Conservation (phyloP, 441 rosid genomes). For the Pelargonium citronellum region DNA sequence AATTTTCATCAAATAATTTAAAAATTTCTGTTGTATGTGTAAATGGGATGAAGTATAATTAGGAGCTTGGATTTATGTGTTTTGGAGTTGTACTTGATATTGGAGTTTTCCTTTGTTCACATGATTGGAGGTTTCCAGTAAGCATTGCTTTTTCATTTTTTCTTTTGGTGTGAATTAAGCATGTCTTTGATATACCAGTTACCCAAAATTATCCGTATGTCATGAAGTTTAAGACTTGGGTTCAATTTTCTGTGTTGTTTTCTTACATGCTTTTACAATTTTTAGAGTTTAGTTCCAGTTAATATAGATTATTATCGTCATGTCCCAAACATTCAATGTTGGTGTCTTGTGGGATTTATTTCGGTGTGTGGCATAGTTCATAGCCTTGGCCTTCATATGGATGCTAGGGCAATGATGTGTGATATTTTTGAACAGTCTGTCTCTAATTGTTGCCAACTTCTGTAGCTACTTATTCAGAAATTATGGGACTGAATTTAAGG, state of each 20-base stretch:
- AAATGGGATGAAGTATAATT: not conserved
- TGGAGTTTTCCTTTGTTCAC: not conserved
- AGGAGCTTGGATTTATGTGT: not conserved
- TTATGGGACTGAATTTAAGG: not conserved
- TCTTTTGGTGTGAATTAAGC: not conserved
- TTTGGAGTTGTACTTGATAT: not conserved
- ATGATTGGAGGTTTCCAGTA: not conserved
- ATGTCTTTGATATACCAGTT: not conserved
- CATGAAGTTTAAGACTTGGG: not conserved
- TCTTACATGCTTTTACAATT: not conserved
- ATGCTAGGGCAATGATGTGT: not conserved
- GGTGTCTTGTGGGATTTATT: not conserved
- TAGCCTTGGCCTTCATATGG: not conserved
- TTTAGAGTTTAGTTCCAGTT: not conserved
- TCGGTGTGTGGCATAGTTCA: not conserved
- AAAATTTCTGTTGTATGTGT: not conserved
- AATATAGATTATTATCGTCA: not conserved
- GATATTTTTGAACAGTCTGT: not conserved
- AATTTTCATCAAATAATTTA: not conserved
- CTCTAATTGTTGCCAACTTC: conserved; percentile 2
- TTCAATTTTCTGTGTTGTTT: not conserved
- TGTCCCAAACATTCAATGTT: not conserved
- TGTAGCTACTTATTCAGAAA: not conserved
- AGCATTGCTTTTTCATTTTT: not conserved
- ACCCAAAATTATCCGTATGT: not conserved